Evolutionary conservation across 495 filamentous ascomycete genomes (phyloP), one percentile per base, ranked within the genome.

Genomic region (Mytilinidion resinicola): DNA sequence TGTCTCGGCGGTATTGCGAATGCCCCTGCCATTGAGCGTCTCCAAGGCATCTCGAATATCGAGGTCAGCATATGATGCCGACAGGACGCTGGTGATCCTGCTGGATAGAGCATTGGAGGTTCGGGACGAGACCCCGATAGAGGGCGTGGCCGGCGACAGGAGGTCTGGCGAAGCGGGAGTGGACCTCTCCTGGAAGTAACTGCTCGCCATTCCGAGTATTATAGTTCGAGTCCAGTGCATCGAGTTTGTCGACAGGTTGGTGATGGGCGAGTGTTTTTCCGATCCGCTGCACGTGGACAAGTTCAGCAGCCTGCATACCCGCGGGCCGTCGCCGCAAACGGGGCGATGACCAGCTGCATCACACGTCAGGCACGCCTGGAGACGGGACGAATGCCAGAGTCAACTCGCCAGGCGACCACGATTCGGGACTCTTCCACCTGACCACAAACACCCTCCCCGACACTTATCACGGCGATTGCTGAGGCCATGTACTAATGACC

Each of bases 31-130:
- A 69, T 96, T 91, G 12, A 97, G 75, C 0, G 88, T 82, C 51
- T 79, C 76, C 35, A 99, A 77, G 36, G 90, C 86, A 75, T 95
- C 88, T 53, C 90, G 83, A 58, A 96, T 95, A 59, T 96, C 92
- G 2, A 87, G 81, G 70, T 97, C 93, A 35, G 89, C 86, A 72
- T 96, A 97, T 0, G 92, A 96, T 3, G 88, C 83, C 12, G 93
- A 96, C 36, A 97, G 83, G 15, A 96, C 87, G 50, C 80, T 86
- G 14, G 89, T 87, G 58, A 96, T 77, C 69, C 92, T 87, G 63
- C 77, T 82, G 0, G 86, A 85, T 50, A 92, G 73, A 3, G 85
- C 85, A 71, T 82, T 88, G 11, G 69, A 57, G 35, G 67, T 70
- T 48, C 39, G 64, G 56, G 63, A 60, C 33, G 55, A 56, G 8